Percentiles rank a stretch among this genome's conserved stretches.
These are phyloP conservation scores for Hypoxylon intermedium DNA, from an alignment of 495 filamentous ascomycete species.

Conservation along the genomic window DNA sequence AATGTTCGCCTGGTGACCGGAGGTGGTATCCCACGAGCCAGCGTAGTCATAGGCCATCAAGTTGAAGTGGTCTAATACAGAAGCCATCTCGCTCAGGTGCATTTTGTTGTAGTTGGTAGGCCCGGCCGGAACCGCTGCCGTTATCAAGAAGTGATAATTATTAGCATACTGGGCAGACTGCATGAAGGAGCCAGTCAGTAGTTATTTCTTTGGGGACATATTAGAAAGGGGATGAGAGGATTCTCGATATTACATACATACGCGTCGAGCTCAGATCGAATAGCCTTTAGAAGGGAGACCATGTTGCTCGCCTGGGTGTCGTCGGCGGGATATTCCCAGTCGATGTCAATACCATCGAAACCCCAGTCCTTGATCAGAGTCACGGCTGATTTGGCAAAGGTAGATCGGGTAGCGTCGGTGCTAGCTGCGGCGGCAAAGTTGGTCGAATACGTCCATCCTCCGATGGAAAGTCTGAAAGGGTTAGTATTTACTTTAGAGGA, in stretches of 20 bases:
- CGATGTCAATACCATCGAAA: conserved; percentile 57
- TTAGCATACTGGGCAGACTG: conserved; percentile 60
- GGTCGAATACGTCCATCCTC: conserved; percentile 86
- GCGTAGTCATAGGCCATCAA: conserved; percentile 81
- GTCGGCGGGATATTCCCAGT: conserved; percentile 65
- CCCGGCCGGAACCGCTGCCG: conserved; percentile 69
- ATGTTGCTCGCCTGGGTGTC: conserved; percentile 70
- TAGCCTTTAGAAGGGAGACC: conserved; percentile 71
- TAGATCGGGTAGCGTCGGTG: conserved; percentile 59
- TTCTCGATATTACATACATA: too few species aligned
- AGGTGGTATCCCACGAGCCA: conserved; percentile 68
- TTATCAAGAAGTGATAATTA: conserved; percentile 72
- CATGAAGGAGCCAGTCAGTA: too few species aligned
- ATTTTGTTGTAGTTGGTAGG: conserved; percentile 72
- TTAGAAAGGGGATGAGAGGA: too few species aligned
- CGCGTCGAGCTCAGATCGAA: conserved; percentile 68
- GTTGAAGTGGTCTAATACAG: conserved; percentile 83
- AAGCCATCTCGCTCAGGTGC: conserved; percentile 68
- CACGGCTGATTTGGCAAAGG: conserved; percentile 71
- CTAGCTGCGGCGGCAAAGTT: conserved; percentile 77
- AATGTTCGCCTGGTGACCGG: conserved; percentile 82
- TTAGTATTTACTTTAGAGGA: too few species aligned
- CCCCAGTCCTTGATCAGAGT: conserved; percentile 68
- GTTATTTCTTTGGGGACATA: too few species aligned
- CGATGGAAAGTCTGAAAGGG: conserved; percentile 71